Evolutionary conservation across 2,329 filamentous ascomycete species (phyloP), one percentile per base, ranked within the genome.

Genomic region (Aspergillus brasiliensis): DNA sequence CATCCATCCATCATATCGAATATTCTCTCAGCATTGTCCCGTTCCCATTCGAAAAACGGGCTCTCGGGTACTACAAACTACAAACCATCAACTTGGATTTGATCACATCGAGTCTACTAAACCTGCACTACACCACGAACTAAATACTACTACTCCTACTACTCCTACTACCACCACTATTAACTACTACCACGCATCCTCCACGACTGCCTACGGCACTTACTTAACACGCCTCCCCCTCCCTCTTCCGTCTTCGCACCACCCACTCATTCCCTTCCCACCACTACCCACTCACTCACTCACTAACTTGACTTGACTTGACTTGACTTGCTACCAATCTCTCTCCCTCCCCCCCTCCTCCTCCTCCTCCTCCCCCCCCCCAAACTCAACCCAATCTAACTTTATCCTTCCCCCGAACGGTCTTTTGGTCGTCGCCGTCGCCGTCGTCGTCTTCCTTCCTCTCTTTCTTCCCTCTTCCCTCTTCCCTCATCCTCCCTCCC

Each of bases 401-500:
- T 60, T 51, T 62, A 57, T 62, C 57, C 59, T 62, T 47, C 53
- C 61, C 62, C 60, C 61, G 47, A 52, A 54, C 44, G 46, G 61
- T 58, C 60, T 51, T 55, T 51, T 55, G 11, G 11, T 34, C 11
- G 11, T 34, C 31, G 31, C 31, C 31, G 31, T 34, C n/a, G n/a
- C n/a, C n/a, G n/a, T n/a, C n/a, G n/a, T n/a, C n/a, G 53, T 56
- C 47, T 25, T 57, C 48, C 51, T 59, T 62, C 60, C 54, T 48
- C 42, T 57, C 46, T 56, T 28, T 51, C 47, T 23, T 42, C 47
- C 55, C 31, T 59, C 51, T 55, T 38, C 56, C 46, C 48, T 48
- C 23, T 51, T 51, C 37, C 38, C 56, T 56, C 49, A 25, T 17
- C 44, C 54, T 65, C 62, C 62, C 60, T 62, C 65, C 62, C 66